Base-by-base conservation (phyloP, 1,284 basidiomycete species). In the Trichosporon sp. region DNA sequence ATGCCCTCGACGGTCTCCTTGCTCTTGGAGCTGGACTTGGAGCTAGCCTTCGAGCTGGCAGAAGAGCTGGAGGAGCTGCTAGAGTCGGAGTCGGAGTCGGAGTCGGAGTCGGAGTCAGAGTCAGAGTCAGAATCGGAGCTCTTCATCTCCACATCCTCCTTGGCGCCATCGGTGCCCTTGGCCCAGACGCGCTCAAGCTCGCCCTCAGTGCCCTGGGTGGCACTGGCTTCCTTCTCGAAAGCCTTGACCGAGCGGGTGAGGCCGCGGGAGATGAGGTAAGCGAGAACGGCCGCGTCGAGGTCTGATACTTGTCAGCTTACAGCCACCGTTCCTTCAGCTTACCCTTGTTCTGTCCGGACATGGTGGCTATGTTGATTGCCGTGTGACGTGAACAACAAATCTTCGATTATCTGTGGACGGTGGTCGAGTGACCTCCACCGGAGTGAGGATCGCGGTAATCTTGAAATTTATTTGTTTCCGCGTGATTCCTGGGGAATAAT, bases 241-340 rank as follows among this genome's bases (percentile, higher is more conserved):
- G 84, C 80, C 74, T 82, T 80, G 69, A 78, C 78, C 11, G 83
- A 74, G 68, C 80, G 79, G 31, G 80, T 81, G 73, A 79, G 77
- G 35, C 83, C 82, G 46, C 77, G 75, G 21, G 76, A 72, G 69
- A 78, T 75, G 64, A 85, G 79, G 76, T 84, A 83, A 2, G 83
- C 78, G 66, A 84, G 78, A 59, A 85, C 75, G 32, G 84, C 83
- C 26, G 77, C 72, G 76, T 84, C 81, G 67, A 84, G 80, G 32
- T 79, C 83, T 84, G 70, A 4, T 10, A 63, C 32, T 14, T 8
- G n/a, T 63, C 8, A 65, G 48, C 38, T 61, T 10, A 16, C 5
- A 63, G 32, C 11, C 7, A 2, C 8, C 4, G 2, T 4, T 32
- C 7, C 26, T 26, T 64, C 3, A 69, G 64, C 73, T 54, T 65